Evolutionary conservation across 805 yeast genomes (phyloP).

Genomic region (Kodamaea fukazawae): DNA sequence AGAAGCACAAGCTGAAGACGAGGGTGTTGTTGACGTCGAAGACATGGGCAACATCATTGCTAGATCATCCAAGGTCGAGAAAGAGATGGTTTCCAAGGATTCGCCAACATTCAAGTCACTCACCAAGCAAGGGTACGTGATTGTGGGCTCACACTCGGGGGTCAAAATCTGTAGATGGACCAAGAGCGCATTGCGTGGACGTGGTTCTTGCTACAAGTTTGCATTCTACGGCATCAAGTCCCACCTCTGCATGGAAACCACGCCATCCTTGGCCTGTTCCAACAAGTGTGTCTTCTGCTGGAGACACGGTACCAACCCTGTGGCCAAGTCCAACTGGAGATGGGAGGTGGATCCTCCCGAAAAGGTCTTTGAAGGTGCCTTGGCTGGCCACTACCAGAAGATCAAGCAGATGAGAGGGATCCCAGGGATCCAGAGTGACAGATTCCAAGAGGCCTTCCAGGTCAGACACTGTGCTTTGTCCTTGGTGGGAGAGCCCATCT

Average conservation of each 20-base stretch:
- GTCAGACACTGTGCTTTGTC: conserved; percentile 92
- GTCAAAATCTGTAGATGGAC: conserved; percentile 97
- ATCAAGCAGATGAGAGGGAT: conserved; percentile 95
- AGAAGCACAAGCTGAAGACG: conserved; percentile 30
- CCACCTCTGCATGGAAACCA: conserved; percentile 93
- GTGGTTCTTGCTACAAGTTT: conserved; percentile 91
- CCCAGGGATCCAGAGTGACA: conserved; percentile 86
- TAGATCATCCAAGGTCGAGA: conserved; percentile 33
- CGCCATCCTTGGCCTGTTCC: conserved; percentile 91
- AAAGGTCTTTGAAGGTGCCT: conserved; percentile 76
- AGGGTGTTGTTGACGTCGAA: conserved; percentile 73
- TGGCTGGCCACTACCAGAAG: conserved; percentile 85
- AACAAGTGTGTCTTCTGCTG: conserved; percentile 96
- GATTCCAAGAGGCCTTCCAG: conserved; percentile 87
- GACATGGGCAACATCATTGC: conserved; percentile 71
- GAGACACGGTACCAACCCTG: conserved; percentile 97
- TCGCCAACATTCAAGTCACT: conserved; percentile 86
- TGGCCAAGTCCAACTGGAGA: conserved; percentile 87
- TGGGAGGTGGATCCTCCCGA: conserved; percentile 95
- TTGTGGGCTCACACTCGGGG: conserved; percentile 93
- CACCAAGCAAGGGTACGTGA: conserved; percentile 90
- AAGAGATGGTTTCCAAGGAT: conserved; percentile 85
- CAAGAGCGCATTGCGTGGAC: conserved; percentile 86
- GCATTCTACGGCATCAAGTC: conserved; percentile 89
- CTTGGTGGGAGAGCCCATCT: conserved; percentile 91